phyloP scores from a whole-genome alignment of 495 filamentous ascomycete species.

The Halenospora varia region DNA sequence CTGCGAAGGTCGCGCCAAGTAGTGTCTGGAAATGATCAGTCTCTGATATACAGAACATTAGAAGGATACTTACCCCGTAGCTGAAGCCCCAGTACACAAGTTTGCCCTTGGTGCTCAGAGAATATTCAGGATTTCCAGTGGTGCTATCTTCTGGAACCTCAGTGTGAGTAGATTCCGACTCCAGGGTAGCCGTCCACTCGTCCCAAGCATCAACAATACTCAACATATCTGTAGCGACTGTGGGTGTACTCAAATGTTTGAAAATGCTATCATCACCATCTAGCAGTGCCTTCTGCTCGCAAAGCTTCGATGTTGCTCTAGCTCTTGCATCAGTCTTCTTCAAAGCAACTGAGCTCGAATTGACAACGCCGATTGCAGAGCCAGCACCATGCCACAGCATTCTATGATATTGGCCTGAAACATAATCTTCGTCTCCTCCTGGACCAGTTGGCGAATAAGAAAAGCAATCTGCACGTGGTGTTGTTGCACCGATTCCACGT shows the following conservation, averaged over 20 bases:
- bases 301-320: conserved; percentile 31
- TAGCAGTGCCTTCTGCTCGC: conserved; percentile 27
- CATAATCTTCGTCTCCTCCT: conserved; percentile 15
- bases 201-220: conserved; percentile 45
- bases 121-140: not conserved
- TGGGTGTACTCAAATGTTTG: conserved; percentile 22
- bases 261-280: conserved; percentile 21
- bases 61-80: conserved; percentile 44
- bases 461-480: conserved; percentile 46
- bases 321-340: conserved; percentile 26
- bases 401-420: conserved; percentile 13
- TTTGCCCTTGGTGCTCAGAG: conserved; percentile 23
- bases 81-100: conserved; percentile 63
- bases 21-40: conserved; percentile 35
- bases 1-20: conserved; percentile 54
- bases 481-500: conserved; percentile 48
- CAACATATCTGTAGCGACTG: conserved; percentile 44
- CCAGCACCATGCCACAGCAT: conserved; percentile 7
- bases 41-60: not conserved
- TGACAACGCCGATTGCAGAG: conserved; percentile 27
- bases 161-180: not conserved
- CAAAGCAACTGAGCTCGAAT: conserved; percentile 33
- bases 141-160: not conserved
- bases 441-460: conserved; percentile 20
- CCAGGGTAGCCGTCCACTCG: conserved; percentile 26